phyloP scores from a whole-genome alignment of 192 early-diverging fungal genomes.

The Linnemannia zychae region DNA sequence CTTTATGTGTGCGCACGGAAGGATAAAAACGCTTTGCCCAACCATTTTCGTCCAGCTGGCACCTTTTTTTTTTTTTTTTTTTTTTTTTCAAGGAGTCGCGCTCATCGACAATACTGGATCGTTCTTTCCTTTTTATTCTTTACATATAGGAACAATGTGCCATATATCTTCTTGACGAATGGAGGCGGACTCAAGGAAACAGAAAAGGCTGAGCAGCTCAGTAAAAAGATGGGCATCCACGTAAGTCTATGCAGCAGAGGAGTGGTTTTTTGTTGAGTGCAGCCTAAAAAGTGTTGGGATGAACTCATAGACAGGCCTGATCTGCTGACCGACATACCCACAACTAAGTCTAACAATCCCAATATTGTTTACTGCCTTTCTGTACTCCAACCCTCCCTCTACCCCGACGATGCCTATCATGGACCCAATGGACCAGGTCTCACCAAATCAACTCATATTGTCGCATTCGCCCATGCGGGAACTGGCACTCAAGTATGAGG shows the following conservation, averaged over 20 bases:
- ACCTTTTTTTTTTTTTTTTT: background rate
- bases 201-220: conserved; percentile 79
- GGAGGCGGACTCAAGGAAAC: conserved; percentile 88
- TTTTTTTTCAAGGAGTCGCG: background rate
- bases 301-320: background rate
- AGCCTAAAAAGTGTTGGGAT: background rate
- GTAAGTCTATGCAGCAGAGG: conserved; percentile 34
- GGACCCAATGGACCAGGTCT: conserved; percentile 58
- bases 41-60: background rate
- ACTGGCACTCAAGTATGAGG: conserved; percentile 70
- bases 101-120: background rate
- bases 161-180: conserved; percentile 90
- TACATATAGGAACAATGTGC: conserved; percentile 65
- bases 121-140: background rate
- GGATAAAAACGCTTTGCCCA: conserved; percentile 13
- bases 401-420: background rate
- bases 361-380: background rate
- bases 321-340: background rate
- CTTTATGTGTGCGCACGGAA: background rate
- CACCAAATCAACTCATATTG: conserved; percentile 76
- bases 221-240: conserved; percentile 64
- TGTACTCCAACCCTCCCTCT: background rate
- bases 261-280: background rate
- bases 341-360: background rate
- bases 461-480: conserved; percentile 91